These are phyloP conservation scores for Phylloporus scabripes DNA, from an alignment of 768 basidiomycete species.

Conservation along the genomic window DNA sequence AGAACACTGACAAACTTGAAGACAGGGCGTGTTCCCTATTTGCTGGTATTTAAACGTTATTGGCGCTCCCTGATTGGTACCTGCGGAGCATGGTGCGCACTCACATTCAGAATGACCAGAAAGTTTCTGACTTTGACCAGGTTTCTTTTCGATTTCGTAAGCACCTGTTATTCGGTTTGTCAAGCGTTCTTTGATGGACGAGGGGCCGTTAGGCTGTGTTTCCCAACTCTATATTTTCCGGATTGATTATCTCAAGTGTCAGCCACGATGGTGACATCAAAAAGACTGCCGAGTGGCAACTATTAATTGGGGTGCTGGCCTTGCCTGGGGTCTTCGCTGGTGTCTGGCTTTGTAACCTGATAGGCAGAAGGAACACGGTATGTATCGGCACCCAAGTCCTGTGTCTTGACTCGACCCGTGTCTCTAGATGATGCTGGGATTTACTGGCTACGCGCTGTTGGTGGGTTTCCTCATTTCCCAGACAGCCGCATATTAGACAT, in stretches of 20 bases:
- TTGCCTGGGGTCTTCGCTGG: conserved; percentile 56
- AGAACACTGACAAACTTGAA: conserved; percentile 3
- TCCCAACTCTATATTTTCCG: conserved; percentile 68
- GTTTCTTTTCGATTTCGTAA: conserved; percentile 67
- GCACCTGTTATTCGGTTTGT: conserved; percentile 1
- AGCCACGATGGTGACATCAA: conserved; percentile 51
- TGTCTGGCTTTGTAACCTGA: conserved; percentile 42
- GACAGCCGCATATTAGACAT: neutral
- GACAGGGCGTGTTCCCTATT: conserved; percentile 53
- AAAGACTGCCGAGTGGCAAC: conserved; percentile 60
- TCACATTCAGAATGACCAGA: neutral
- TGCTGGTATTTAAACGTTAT: conserved; percentile 53
- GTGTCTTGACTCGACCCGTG: conserved; percentile 1
- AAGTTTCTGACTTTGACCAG: conserved; percentile 25
- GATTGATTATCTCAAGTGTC: conserved; percentile 61
- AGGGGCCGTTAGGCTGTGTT: conserved; percentile 47
- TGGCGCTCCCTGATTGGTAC: conserved; percentile 68
- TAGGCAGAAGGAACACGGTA: conserved; percentile 55
- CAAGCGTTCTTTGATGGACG: neutral
- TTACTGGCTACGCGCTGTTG: conserved; percentile 61
- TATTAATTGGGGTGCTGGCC: conserved; percentile 57
- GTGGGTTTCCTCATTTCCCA: conserved; percentile 27
- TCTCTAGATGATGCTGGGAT: conserved; percentile 57
- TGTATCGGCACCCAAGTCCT: conserved; percentile 11
- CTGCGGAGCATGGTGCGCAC: conserved; percentile 57